A percentile compares a stretch with the other conserved stretches of the same genome.
phyloP scores from a whole-genome alignment of 1,284 basidiomycete genomes.

The Boletus austroedulis region DNA sequence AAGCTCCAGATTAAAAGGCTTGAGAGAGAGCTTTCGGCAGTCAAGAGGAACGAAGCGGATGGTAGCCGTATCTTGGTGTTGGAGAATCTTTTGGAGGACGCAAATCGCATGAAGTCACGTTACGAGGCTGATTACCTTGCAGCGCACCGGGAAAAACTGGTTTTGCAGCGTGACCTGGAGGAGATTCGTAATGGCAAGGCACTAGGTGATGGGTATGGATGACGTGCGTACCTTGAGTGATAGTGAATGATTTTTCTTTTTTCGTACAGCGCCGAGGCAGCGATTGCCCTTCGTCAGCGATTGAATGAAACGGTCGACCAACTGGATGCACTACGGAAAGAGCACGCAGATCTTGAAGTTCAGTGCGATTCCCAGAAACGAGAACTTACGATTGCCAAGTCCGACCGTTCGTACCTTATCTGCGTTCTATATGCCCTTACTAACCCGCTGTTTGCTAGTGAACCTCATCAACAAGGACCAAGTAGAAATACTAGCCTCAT shows the following conservation, averaged over 20 bases:
- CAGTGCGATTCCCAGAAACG: conserved; percentile 62
- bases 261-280: conserved; percentile 71
- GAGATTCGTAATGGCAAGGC: conserved; percentile 85
- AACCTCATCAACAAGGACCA: conserved; percentile 84
- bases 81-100: conserved; percentile 88
- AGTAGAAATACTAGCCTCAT: conserved; percentile 74
- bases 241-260: conserved; percentile 6
- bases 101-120: conserved; percentile 83
- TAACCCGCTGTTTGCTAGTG: conserved; percentile 44
- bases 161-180: conserved; percentile 81
- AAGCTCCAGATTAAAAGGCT: conserved; percentile 83
- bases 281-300: conserved; percentile 82
- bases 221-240: neutral
- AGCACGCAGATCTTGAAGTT: conserved; percentile 70
- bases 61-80: conserved; percentile 75
- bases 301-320: conserved; percentile 87
- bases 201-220: conserved; percentile 73
- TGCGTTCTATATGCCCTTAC: neutral
- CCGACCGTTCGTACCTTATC: conserved; percentile 64
- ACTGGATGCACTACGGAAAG: conserved; percentile 69
- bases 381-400: conserved; percentile 81
- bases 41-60: conserved; percentile 73
- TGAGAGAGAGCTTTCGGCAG: conserved; percentile 77
- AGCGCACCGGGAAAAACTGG: conserved; percentile 80
- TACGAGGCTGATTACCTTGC: conserved; percentile 89